Percentiles rank a stretch among this genome's conserved stretches.
Conservation (phyloP, 2,329 filamentous ascomycete genomes). For the Penicillium sp. region DNA sequence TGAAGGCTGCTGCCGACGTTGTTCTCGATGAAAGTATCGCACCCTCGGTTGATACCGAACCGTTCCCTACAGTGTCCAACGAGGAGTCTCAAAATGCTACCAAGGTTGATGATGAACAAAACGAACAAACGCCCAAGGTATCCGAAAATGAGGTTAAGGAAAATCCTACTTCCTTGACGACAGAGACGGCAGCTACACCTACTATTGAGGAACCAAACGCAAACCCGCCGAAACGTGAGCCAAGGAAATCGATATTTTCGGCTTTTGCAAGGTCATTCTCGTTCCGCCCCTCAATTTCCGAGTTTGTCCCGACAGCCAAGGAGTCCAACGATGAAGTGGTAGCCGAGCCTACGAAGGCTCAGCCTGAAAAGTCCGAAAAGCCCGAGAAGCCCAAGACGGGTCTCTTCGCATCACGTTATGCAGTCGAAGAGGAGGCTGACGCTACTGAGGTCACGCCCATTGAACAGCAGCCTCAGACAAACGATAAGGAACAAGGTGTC, state of each 20-base stretch:
- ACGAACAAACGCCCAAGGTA: not conserved
- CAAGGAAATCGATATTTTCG: conserved; percentile 58
- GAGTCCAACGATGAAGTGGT: conserved; percentile 3
- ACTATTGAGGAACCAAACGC: conserved; percentile 22
- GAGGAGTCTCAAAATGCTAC: conserved; percentile 10
- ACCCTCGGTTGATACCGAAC: conserved; percentile 6
- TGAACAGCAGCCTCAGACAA: conserved; percentile 12
- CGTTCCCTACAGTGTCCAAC: not conserved
- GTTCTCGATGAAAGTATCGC: not conserved
- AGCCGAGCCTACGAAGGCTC: conserved; percentile 17
- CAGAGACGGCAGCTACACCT: conserved; percentile 17
- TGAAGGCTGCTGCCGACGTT: not conserved
- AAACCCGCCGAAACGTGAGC: conserved; percentile 20
- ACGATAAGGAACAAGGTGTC: conserved; percentile 6
- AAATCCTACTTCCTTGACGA: conserved; percentile 12
- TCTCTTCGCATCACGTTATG: conserved; percentile 35
- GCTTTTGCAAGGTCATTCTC: conserved; percentile 68
- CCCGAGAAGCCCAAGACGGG: conserved; percentile 18
- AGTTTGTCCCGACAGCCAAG: conserved; percentile 24
- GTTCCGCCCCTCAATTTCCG: conserved; percentile 35
- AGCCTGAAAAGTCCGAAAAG: conserved; percentile 10
- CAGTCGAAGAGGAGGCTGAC: conserved; percentile 15
- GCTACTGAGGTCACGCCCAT: not conserved
- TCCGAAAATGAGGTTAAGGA: not conserved
- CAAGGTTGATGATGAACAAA: conserved; percentile 11